Base-by-base conservation (phyloP, 169 alveolate genomes). In the Toxoplasma gondii region DNA sequence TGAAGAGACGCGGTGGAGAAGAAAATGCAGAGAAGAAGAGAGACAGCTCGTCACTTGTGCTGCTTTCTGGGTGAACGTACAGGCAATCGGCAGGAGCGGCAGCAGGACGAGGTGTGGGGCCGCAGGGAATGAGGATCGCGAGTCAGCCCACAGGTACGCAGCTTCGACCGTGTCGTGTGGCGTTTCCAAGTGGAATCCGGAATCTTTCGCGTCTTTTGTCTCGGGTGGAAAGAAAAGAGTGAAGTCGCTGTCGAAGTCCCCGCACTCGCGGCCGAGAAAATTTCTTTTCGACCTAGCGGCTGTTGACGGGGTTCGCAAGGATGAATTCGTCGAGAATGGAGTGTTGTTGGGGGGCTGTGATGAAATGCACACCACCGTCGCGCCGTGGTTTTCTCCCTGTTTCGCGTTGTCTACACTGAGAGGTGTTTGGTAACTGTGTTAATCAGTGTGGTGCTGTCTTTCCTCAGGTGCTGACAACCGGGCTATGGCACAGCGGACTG, bases 71-170 rank as follows among this genome's bases (percentile, higher is more conserved):
- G 84, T 74, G 84, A 31, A 34, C n/a, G 43, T 78, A 22, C 90
- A 82, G 90, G 90, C 90, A 43, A 82, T 38, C 90, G 10, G 53
- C 90, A 19, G 67, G 90, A 0, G 90, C 67, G 0, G 90, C 67
- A 34, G 90, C 67, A 19, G 64, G 67, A 16, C 90, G 90, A 29
- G n/a, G 49, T 43, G 90, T 12, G 58, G 58, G 44, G 44, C 69
- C 90, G 41, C 90, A 82, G 41, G 90, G 90, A 22, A 82, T 82
- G 90, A 22, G 90, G 12, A 82, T 82, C 64, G 90, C 90, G 24
- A 41, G 44, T 22, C 90, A 38, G 64, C 90, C 53, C 29, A 22
- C 90, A 43, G 90, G 90, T 82, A 82, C 19, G 43, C 24, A 19
- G 43, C 22, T 64, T 64, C 12, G 58, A 49, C 22, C 58, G 58